These are phyloP conservation scores for Cystofilobasidium macerans DNA, from an alignment of 768 basidiomycete species.

Conservation along the genomic window DNA sequence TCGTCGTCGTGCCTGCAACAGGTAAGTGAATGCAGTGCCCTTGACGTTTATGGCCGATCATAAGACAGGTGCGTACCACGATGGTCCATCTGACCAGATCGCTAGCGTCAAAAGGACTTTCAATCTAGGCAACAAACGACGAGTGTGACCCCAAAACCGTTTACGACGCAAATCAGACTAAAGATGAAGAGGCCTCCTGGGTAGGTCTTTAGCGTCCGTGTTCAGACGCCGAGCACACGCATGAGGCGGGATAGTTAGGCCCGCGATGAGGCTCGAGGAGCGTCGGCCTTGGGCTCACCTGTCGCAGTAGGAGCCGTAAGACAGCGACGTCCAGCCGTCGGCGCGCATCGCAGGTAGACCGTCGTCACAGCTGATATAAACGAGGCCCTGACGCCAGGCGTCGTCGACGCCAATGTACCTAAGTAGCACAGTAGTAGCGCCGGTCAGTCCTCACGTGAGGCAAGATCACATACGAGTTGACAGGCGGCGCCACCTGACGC, in stretches of 20 bases:
- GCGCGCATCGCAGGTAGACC: background rate
- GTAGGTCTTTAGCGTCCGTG: slow-evolving; percentile 1
- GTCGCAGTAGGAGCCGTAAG: slow-evolving; percentile 6
- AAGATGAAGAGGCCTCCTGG: slow-evolving; percentile 11
- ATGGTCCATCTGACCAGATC: background rate
- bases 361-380: slow-evolving; percentile 2
- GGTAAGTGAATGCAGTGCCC: background rate
- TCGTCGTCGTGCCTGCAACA: slow-evolving; percentile 12
- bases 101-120: too few relatives aligned
- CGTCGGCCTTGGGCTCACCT: background rate
- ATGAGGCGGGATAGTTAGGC: background rate
- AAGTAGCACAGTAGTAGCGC: too few relatives aligned
- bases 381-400: slow-evolving; percentile 1
- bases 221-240: background rate
- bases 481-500: slow-evolving; percentile 3
- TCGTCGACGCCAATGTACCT: slow-evolving; percentile 9
- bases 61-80: background rate
- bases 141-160: background rate
- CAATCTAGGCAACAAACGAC: too few relatives aligned
- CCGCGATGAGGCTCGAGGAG: background rate
- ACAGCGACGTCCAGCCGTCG: slow-evolving; percentile 7
- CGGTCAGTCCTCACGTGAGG: too few relatives aligned
- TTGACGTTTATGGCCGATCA: background rate
- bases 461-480: too few relatives aligned
- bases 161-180: background rate